Base-by-base conservation (phyloP, 495 filamentous ascomycete genomes). In the Penicillium alfredii region DNA sequence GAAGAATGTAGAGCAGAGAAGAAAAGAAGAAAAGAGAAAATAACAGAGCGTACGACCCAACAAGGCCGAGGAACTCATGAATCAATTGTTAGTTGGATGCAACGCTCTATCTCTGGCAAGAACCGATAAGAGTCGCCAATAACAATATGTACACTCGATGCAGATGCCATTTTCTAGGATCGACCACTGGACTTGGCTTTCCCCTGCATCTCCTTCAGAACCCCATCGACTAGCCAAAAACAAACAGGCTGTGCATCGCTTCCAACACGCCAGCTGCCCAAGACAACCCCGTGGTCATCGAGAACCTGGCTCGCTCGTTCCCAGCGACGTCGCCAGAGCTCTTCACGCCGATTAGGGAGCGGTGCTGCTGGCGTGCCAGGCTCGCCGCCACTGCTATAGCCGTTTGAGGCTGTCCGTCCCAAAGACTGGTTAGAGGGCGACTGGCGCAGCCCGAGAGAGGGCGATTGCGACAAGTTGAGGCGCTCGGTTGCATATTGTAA, bases 231-330 rank as follows among this genome's bases (percentile, higher is more conserved):
- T 38, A 82, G 42, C 57, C 60, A 65, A 7, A 72, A 52, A 43
- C 64, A 69, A 20, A 79, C 67, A 35, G 74, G 69, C 47, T 76
- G 63, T 4, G 85, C 82, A 72, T 97, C 92, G n/a, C 68, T 70
- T 1, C 92, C 92, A 4, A 77, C 76, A 27, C 87, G 73, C 92
- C 92, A 98, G 40, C 76, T 89, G 40, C 83, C 77, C 39, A 99
- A 59, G 42, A 77, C 60, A 0, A 97, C 86, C 2, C 83, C 84
- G 33, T 76, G 65, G 0, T 69, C 55, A 4, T 77, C 76, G 6
- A 97, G 71, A 6, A 81, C 62, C 19, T 81, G 72, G 37, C 82
- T 77, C 1, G 93, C 92, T 6, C 78, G 64, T 42, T 75, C 77
- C 77, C 88, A 85, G 32, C 93, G 66, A 38, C 81, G 73, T 35